Conservation (phyloP, 352 stramenopile species). For the Blastocystis sp. region DNA sequence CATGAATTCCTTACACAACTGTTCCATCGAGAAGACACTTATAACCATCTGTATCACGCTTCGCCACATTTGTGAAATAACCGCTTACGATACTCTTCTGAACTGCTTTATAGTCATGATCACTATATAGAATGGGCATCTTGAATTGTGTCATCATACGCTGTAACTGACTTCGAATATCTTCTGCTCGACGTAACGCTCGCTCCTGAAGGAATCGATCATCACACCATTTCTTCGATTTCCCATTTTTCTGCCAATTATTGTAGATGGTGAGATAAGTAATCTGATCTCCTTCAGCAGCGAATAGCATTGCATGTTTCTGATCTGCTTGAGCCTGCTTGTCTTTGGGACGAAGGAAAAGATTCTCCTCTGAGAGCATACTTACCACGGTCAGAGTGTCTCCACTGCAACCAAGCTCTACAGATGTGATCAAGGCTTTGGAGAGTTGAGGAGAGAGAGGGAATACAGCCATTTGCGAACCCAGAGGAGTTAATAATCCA, state of each 20-base stretch:
- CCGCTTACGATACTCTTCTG: slow-evolving; percentile 93
- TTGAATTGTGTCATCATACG: slow-evolving; percentile 87
- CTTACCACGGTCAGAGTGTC: slow-evolving; percentile 98
- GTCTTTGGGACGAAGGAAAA: slow-evolving; percentile 97
- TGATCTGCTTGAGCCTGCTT: slow-evolving; percentile 97
- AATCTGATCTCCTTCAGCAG: slow-evolving; percentile 96
- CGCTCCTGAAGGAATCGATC: slow-evolving; percentile 98
- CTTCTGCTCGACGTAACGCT: slow-evolving; percentile 90
- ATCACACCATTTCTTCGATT: slow-evolving; percentile 97
- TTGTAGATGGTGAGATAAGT: slow-evolving; percentile 96
- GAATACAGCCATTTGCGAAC: slow-evolving; percentile 99
- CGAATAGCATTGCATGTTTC: slow-evolving; percentile 98
- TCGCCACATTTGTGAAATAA: slow-evolving; percentile 98
- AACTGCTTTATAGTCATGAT: slow-evolving; percentile 88
- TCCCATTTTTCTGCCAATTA: slow-evolving; percentile 93
- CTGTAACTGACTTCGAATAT: slow-evolving; percentile 97
- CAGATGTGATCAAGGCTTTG: slow-evolving; percentile 95
- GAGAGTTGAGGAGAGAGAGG: slow-evolving; percentile 95
- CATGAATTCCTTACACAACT: slow-evolving; percentile 88
- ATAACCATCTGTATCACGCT: slow-evolving; percentile 98
- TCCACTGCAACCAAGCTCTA: slow-evolving; percentile 93
- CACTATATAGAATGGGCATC: slow-evolving; percentile 12
- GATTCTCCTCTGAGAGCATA: slow-evolving; percentile 96
- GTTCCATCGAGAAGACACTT: slow-evolving; percentile 95
- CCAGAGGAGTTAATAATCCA: slow-evolving; percentile 84